phyloP scores from a whole-genome alignment of 2,329 filamentous ascomycete species.

The Aspergillus quadricinctus region DNA sequence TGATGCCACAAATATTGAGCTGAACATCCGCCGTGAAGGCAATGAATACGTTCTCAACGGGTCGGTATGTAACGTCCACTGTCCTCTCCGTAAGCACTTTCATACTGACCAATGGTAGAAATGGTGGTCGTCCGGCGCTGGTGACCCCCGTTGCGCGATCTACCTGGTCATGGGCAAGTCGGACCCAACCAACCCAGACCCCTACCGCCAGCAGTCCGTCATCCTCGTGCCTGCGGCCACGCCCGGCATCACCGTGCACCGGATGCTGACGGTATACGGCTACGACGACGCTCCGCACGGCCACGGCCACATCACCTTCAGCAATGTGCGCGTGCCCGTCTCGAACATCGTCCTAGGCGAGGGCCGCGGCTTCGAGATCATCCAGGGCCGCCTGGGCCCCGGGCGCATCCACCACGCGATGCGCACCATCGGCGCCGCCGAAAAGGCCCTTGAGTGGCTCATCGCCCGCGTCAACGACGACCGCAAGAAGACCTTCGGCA shows the following conservation, averaged over 20 bases:
- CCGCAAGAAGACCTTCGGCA: conserved; percentile 84
- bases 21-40: conserved; percentile 77
- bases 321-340: conserved; percentile 81
- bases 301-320: conserved; percentile 87
- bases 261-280: conserved; percentile 91
- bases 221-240: conserved; percentile 77
- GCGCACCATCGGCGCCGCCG: conserved; percentile 86
- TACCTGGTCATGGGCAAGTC: conserved; percentile 98
- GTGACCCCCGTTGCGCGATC: conserved; percentile 84
- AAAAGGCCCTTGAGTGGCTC: conserved; percentile 91
- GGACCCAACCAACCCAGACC: conserved; percentile 67
- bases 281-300: conserved; percentile 98
- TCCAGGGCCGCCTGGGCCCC: conserved; percentile 91
- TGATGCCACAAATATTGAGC: conserved; percentile 88
- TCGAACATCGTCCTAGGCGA: conserved; percentile 85
- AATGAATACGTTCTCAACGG: conserved; percentile 90
- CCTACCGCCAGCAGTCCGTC: conserved; percentile 90
- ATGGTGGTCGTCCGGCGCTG: conserved; percentile 98
- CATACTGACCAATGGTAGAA: conserved; percentile 53
- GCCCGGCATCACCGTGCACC: conserved; percentile 84
- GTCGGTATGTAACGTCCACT: conserved; percentile 49
- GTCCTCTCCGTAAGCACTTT: neutral
- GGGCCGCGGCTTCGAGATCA: conserved; percentile 95
- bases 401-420: conserved; percentile 98
- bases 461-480: conserved; percentile 91